Percentiles rank a stretch among this genome's conserved stretches.
Conservation (phyloP, 148 eudicot species). For the Cornus kousa region DNA sequence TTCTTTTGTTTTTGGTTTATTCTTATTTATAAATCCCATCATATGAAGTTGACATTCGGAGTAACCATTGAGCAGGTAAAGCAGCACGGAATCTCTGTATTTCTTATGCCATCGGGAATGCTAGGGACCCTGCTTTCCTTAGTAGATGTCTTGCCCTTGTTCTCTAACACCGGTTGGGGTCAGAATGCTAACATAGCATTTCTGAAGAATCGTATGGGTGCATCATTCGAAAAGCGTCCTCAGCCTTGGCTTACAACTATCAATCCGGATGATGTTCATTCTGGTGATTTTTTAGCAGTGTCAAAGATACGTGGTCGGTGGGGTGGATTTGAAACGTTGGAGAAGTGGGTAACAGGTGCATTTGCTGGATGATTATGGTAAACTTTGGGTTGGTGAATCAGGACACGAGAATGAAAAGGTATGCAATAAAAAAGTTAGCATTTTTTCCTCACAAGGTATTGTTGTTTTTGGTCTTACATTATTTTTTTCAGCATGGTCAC, state of each 20-base stretch:
- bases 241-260: slow-evolving; percentile 73
- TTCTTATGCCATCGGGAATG: slow-evolving; percentile 99
- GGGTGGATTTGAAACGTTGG: slow-evolving; percentile 99
- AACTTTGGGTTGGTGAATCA: slow-evolving; percentile 98
- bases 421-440: not conserved
- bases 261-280: slow-evolving; percentile 83
- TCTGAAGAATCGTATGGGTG: slow-evolving; percentile 92
- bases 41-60: slow-evolving; percentile 14
- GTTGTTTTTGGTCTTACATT: not conserved
- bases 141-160: slow-evolving; percentile 88
- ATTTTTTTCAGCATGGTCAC: not conserved
- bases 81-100: slow-evolving; percentile 93
- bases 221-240: slow-evolving; percentile 78
- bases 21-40: not conserved
- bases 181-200: slow-evolving; percentile 83
- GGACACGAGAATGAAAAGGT: slow-evolving; percentile 99
- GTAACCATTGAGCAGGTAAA: slow-evolving; percentile 64
- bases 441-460: not conserved
- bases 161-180: slow-evolving; percentile 88
- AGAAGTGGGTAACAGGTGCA: slow-evolving; percentile 99
- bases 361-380: slow-evolving; percentile 92
- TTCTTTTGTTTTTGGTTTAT: not conserved
- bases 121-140: slow-evolving; percentile 90
- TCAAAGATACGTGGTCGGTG: slow-evolving; percentile 99
- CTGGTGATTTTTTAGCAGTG: slow-evolving; percentile 94